A percentile compares a stretch with the other conserved stretches of the same genome.
Evolutionary conservation across 495 filamentous ascomycete genomes (phyloP).

Genomic region (Lichina pygmaea): DNA sequence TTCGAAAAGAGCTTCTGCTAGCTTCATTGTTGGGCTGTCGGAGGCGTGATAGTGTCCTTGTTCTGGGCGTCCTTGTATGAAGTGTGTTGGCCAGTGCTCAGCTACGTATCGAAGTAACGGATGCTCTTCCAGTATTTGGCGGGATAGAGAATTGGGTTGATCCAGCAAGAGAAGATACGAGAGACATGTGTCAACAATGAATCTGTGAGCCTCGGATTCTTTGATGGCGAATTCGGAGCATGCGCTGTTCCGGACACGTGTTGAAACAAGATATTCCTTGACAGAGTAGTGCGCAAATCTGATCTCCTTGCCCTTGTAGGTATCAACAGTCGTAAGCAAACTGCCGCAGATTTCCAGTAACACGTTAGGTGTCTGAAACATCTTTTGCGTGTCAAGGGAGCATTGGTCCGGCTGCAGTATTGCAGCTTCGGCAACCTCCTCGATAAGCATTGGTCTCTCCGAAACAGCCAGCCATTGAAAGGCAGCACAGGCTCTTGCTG

Average conservation of each 20-base stretch:
- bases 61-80: background rate
- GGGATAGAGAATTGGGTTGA: background rate
- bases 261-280: conserved; percentile 8
- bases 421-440: conserved; percentile 5
- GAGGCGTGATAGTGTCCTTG: background rate
- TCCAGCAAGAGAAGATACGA: background rate
- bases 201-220: background rate
- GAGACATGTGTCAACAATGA: background rate
- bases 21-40: background rate
- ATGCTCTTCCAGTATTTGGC: background rate
- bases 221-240: background rate
- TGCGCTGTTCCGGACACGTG: conserved; percentile 2
- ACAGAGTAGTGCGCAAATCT: conserved; percentile 9
- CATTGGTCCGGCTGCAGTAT: conserved; percentile 1
- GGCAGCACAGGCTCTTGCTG: conserved; percentile 2
- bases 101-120: background rate
- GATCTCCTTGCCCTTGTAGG: background rate
- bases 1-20: background rate
- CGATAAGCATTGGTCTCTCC: conserved; percentile 3
- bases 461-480: conserved; percentile 8
- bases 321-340: conserved; percentile 2
- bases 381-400: conserved; percentile 3
- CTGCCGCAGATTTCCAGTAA: conserved; percentile 5
- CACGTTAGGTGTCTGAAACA: conserved; percentile 1
- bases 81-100: background rate